A percentile compares a stretch with the other conserved stretches of the same genome.
Evolutionary conservation across 768 basidiomycete genomes (phyloP).

Genomic region (Lactarius vividus): DNA sequence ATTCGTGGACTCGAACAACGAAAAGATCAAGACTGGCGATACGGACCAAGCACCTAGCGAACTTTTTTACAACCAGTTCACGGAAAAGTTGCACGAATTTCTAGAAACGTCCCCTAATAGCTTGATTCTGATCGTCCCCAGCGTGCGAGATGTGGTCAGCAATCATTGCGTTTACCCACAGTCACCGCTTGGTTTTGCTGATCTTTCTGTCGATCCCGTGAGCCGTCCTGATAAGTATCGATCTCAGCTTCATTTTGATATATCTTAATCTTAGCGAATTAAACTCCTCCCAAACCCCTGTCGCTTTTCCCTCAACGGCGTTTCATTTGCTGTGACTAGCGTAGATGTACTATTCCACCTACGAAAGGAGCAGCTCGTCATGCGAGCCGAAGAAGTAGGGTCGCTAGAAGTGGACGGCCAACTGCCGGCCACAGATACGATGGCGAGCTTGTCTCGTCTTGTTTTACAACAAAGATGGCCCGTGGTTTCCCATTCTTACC

Average conservation of each 20-base stretch:
- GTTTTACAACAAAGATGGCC: slow-evolving; percentile 87
- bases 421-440: slow-evolving; percentile 59
- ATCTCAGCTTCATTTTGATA: neutral
- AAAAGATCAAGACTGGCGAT: slow-evolving; percentile 72
- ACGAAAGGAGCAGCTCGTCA: slow-evolving; percentile 76
- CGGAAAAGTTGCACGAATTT: slow-evolving; percentile 53
- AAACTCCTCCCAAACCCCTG: slow-evolving; percentile 84
- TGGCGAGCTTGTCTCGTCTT: slow-evolving; percentile 77
- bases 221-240: slow-evolving; percentile 28
- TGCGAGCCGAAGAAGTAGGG: slow-evolving; percentile 61
- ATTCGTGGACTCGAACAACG: slow-evolving; percentile 79
- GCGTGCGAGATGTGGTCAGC: slow-evolving; percentile 75
- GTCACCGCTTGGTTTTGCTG: slow-evolving; percentile 45
- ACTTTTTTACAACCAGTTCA: slow-evolving; percentile 68
- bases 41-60: slow-evolving; percentile 58
- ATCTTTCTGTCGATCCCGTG: slow-evolving; percentile 52
- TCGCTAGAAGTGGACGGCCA: slow-evolving; percentile 40
- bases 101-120: slow-evolving; percentile 63
- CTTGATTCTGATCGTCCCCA: slow-evolving; percentile 76
- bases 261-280: slow-evolving; percentile 53
- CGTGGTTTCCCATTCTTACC: slow-evolving; percentile 15
- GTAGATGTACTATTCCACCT: slow-evolving; percentile 90
- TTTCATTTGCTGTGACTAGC: slow-evolving; percentile 76
- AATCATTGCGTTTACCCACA: slow-evolving; percentile 87
- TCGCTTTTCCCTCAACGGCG: slow-evolving; percentile 78